Evolutionary conservation across 169 alveolate genomes (phyloP), one percentile per base, ranked within the genome.

Genomic region (Plasmodium vivax): DNA sequence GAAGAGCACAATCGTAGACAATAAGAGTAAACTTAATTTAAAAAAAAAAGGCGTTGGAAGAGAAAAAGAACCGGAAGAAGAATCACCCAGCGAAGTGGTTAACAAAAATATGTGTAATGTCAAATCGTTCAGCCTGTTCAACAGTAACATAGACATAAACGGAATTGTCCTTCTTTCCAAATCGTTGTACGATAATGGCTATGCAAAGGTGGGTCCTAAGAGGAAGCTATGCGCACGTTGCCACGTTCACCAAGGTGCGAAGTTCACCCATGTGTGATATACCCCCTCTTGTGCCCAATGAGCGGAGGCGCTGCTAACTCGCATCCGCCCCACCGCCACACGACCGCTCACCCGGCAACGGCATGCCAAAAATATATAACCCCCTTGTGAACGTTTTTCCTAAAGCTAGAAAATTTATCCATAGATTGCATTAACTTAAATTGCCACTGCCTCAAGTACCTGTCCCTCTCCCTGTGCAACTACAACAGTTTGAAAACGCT

Each of bases 371-470:
- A 82, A 41, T 8, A 82, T 23, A 54, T 82, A 80, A 36, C 32
- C 34, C n/a, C 34, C 45, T 80, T 43, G 30, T 80, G n/a, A 77
- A 51, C 62, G 7, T 8, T 34, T 83, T 62, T 83, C 51, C 43
- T 73, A 75, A 85, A 85, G 93, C 71, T 85, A 54, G 93, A 85
- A 56, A 51, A 85, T 85, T 56, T 85, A 41, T 43, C 93, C 38
- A 85, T 85, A 75, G 93, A 85, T 54, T 85, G 93, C 43, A 85
- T 51, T 74, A 34, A 74, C 34, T 43, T 85, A 56, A 58, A 27
- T 2, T 47, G 27, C 16, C 85, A 85, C 68, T 85, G 82, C 79
- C 71, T 85, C 34, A 85, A 85, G 80, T 85, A 85, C n/a, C 32
- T 85, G 32, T 85, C 93, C 80, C 30, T 85, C 6, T 85, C 93